Conservation (phyloP, 257 asterid species). For the Capsicum rhomboideum region DNA sequence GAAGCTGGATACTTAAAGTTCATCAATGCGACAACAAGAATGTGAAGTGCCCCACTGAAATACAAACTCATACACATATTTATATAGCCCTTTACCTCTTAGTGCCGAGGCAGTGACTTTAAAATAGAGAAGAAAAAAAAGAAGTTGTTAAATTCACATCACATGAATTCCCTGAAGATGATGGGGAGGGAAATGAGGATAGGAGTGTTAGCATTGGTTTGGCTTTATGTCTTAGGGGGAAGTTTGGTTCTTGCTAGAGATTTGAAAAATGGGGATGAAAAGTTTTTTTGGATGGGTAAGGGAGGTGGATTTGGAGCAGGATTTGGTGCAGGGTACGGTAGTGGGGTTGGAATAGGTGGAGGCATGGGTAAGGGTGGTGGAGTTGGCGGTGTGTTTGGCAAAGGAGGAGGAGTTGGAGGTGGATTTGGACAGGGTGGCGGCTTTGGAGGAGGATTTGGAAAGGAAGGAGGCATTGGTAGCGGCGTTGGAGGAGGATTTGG, state of each 20-base stretch:
- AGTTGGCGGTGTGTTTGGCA: background rate
- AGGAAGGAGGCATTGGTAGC: background rate
- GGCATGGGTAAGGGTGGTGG: background rate
- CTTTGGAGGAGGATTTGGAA: background rate
- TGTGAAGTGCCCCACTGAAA: background rate
- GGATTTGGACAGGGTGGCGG: background rate
- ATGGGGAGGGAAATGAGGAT: background rate
- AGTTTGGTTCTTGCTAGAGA: background rate
- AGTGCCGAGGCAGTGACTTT: background rate
- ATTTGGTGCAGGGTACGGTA: background rate
- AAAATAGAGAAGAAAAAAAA: background rate
- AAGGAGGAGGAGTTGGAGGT: background rate
- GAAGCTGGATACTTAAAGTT: background rate
- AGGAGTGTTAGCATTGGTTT: background rate
- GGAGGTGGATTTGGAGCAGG: background rate
- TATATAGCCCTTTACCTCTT: background rate
- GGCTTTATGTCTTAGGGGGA: background rate
- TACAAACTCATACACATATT: no score
- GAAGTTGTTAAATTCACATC: background rate
- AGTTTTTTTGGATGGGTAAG: background rate
- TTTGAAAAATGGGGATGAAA: constrained; percentile 1
- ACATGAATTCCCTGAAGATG: constrained; percentile 1
- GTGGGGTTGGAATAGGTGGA: background rate
- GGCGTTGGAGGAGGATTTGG: background rate
- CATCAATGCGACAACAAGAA: background rate